A percentile compares a stretch with the other conserved stretches of the same genome.
Conservation (phyloP, 495 filamentous ascomycete species). For the Lasiosphaeria hispida region DNA sequence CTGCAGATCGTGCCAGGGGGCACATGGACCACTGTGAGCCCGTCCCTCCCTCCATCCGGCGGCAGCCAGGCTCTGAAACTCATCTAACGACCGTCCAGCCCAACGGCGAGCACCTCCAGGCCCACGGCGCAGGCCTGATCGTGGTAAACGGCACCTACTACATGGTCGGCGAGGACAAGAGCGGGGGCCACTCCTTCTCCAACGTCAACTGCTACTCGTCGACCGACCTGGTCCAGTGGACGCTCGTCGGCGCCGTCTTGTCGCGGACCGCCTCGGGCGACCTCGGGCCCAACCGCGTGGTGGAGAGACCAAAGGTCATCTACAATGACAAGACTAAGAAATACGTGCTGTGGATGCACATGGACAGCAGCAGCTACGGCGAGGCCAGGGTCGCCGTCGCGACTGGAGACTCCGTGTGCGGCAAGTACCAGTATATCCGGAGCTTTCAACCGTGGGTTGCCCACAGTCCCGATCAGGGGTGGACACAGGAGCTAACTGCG, state of each 20-base stretch:
- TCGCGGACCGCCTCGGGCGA: slow-evolving; percentile 51
- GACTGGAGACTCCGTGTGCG: slow-evolving; percentile 56
- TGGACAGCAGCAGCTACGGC: slow-evolving; percentile 59
- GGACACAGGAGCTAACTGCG: neutral
- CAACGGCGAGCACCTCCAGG: slow-evolving; percentile 59
- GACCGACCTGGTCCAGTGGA: slow-evolving; percentile 61
- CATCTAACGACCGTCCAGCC: slow-evolving; percentile 26
- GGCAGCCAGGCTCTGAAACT: neutral
- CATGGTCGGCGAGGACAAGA: slow-evolving; percentile 66
- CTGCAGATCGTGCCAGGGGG: slow-evolving; percentile 49
- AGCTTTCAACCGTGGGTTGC: slow-evolving; percentile 27
- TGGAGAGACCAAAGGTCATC: slow-evolving; percentile 66
- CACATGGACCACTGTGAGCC: slow-evolving; percentile 46
- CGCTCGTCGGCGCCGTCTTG: slow-evolving; percentile 54
- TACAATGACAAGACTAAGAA: slow-evolving; percentile 54
- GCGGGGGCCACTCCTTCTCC: slow-evolving; percentile 54
- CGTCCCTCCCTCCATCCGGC: neutral
- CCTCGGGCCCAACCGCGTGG: slow-evolving; percentile 58
- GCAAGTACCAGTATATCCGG: slow-evolving; percentile 44
- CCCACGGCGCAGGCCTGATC: slow-evolving; percentile 56
- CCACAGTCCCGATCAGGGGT: neutral
- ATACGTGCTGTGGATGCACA: slow-evolving; percentile 65
- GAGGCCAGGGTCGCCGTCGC: slow-evolving; percentile 66
- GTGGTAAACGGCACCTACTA: slow-evolving; percentile 57
- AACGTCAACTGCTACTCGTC: slow-evolving; percentile 59